phyloP scores from a whole-genome alignment of 108 stramenopile genomes.

The Pseudonitzschia delicatissima region DNA sequence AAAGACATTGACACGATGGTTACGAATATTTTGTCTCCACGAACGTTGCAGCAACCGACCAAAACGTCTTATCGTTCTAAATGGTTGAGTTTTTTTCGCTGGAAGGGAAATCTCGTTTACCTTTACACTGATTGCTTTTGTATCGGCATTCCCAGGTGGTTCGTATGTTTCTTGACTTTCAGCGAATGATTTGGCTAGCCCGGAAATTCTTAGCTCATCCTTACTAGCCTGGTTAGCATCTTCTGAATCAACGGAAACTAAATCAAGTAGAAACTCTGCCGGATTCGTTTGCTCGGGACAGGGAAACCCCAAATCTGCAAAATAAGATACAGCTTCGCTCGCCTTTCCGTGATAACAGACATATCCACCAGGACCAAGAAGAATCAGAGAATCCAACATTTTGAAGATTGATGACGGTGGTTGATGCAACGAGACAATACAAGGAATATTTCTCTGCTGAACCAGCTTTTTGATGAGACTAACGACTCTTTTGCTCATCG shows the following conservation, averaged over 20 bases:
- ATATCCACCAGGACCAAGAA: constrained; percentile 69
- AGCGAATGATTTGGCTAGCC: constrained; percentile 33
- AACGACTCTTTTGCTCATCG: constrained; percentile 62
- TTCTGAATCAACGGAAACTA: constrained; percentile 72
- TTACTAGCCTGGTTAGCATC: constrained; percentile 41
- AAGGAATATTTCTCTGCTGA: constrained; percentile 57
- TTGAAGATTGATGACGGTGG: constrained; percentile 72
- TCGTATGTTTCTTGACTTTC: constrained; percentile 15
- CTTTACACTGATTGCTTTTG: neutral
- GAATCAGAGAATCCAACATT: constrained; percentile 55
- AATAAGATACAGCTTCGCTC: constrained; percentile 53
- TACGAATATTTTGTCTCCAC: constrained; percentile 76
- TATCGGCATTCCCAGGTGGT: neutral
- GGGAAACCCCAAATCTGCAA: constrained; percentile 54
- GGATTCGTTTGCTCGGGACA: constrained; percentile 77
- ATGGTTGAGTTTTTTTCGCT: neutral
- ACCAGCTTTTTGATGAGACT: constrained; percentile 45
- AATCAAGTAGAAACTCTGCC: constrained; percentile 83
- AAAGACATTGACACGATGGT: constrained; percentile 47
- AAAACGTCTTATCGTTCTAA: constrained; percentile 39
- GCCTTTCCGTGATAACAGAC: constrained; percentile 64
- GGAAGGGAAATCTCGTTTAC: neutral
- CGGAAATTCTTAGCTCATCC: constrained; percentile 55
- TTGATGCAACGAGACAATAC: constrained; percentile 71
- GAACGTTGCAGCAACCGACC: constrained; percentile 63